Evolutionary conservation across 495 filamentous ascomycete genomes (phyloP), one percentile per base, ranked within the genome.

Genomic region (Penicillium malachiteum): DNA sequence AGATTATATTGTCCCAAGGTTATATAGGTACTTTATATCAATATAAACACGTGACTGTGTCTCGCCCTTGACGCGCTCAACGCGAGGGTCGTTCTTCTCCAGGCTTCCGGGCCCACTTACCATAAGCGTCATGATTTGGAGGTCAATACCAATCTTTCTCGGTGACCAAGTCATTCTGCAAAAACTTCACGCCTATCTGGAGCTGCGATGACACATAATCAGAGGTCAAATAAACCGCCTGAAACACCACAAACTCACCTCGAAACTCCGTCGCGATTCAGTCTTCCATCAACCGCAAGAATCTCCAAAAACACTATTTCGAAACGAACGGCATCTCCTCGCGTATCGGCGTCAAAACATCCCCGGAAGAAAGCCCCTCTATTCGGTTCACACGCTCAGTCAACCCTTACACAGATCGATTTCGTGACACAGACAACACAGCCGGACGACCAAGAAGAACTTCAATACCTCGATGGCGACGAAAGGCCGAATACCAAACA

Each of bases 371-470:
- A 54, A 31, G 59, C 7, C 10, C 59, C 64, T 0, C 17, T 68
- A 7, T 49, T 63, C 13, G 63, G 52, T 35, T 57, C 55, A 12
- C 50, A 40, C 12, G 62, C 60, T 3, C 76, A 77, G 35, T 63
- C 73, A 1, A 78, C 76, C 3, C 63, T 78, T 13, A 78, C 76
- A 2, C 76, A 78, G 43, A 71, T 78, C 33, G 72, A 75, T 34
- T 77, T 74, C 46, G 73, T 76, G 33, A 66, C 69, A 2, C 64
- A 60, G 39, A 33, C 56, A 46, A 39, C 64, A 48, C 55, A 55
- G 21, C 50, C 43, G 5, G 62, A 72, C 39, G 63, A 76, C 50
- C 21, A 26, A 26, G 71, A 75, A 31, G 56, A 66, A 32, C 65
- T 69, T 7, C 60, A 71, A 14, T 74, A 74, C 54, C 61, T 74